Evolutionary conservation across 2,329 filamentous ascomycete genomes (phyloP), one percentile per base, ranked within the genome.

Genomic region (Aureobasidium sp.): DNA sequence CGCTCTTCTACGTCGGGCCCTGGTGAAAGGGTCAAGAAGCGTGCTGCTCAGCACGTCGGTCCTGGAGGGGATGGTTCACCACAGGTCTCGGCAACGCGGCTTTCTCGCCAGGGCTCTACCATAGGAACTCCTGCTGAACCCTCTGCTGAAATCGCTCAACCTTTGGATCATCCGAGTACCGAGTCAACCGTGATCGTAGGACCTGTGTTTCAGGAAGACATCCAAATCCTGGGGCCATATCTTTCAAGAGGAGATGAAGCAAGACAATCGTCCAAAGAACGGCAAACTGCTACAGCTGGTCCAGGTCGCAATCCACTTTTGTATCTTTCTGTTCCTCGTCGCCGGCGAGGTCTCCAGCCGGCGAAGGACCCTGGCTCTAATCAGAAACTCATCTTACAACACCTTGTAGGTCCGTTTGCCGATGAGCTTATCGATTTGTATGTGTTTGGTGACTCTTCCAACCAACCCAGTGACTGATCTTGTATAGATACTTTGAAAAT

Each of bases 401-500:
- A 61, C 14, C 44, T 61, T 15, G 41, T 61, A 17, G 45, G 57
- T 12, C 57, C 57, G 8, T 61, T 51, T 51, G 36, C 25, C 27
- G 36, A 36, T 34, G 57, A 61, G 12, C 37, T 61, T 17, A 17
- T 61, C 31, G 57, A 61, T 31, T 25, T 61, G 47, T 61, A 20
- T 22, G 44, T 61, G 5, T 31, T 11, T 25, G n/a, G n/a, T 36
- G 22, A 2, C 14, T 37, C 5, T 6, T 22, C 8, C 9, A 1
- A 27, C 5, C 1, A 25, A 20, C 2, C 7, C 22, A 27, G 22
- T 15, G 25, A 31, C 55, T 58, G 8, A 58, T 9, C 4, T 9
- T 36, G 2, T n/a, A 4, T 9, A 58, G 55, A 71, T 84, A 78
- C 64, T 80, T 78, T 61, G 68, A 69, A 3, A 65, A 71, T 58